Evolutionary conservation across 2,329 filamentous ascomycete genomes (phyloP).

Genomic region (Aspergillus sp.): DNA sequence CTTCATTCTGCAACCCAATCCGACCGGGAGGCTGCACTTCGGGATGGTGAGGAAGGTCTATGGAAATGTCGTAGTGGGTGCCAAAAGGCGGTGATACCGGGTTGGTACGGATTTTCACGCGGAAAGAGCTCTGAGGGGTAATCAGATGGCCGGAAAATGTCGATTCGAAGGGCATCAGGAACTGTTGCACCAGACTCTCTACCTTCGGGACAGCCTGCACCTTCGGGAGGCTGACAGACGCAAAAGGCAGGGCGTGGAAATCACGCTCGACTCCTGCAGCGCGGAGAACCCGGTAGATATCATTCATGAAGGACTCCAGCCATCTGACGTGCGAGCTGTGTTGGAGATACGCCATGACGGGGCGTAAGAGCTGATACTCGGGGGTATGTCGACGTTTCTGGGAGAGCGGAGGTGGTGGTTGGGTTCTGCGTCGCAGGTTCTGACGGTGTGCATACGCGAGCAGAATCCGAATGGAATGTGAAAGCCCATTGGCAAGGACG

Average conservation of each 20-base stretch:
- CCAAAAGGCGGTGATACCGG: constrained; percentile 36
- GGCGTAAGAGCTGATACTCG: constrained; percentile 61
- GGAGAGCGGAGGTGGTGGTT: constrained; percentile 60
- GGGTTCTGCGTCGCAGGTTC: constrained; percentile 66
- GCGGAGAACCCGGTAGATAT: constrained; percentile 33
- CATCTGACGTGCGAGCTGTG: constrained; percentile 46
- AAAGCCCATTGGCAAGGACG: constrained; percentile 64
- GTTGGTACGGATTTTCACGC: constrained; percentile 41
- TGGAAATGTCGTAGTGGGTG: constrained; percentile 41
- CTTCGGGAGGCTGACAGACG: constrained; percentile 24
- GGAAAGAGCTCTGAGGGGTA: constrained; percentile 38
- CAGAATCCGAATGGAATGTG: constrained; percentile 70
- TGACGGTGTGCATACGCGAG: constrained; percentile 77
- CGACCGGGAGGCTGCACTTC: constrained; percentile 36
- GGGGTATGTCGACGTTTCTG: constrained; percentile 52
- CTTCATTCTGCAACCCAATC: constrained; percentile 37
- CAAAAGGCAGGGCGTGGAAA: constrained; percentile 29
- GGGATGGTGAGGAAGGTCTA: constrained; percentile 33
- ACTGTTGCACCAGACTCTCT: constrained; percentile 45
- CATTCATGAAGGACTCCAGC: constrained; percentile 36
- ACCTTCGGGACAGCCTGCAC: constrained; percentile 23
- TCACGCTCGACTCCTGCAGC: constrained; percentile 35
- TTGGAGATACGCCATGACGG: constrained; percentile 56
- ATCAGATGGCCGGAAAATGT: constrained; percentile 41
- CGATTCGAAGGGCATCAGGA: constrained; percentile 48